These are phyloP conservation scores for Suhomyces ambrosiae DNA, from an alignment of 1,139 yeast genomes.

Conservation along the genomic window DNA sequence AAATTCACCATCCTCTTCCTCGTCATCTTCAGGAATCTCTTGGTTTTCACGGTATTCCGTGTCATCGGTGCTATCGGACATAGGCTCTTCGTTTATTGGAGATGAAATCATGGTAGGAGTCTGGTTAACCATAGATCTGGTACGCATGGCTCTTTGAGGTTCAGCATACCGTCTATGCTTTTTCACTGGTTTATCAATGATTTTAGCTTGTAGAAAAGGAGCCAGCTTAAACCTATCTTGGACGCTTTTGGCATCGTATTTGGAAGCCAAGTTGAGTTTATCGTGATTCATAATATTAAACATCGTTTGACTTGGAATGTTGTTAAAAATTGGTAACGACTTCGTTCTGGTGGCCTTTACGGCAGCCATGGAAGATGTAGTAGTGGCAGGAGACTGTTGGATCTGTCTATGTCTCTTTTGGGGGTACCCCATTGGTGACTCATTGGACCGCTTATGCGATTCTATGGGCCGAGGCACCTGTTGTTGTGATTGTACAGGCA, in stretches of 20 bases:
- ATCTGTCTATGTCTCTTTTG: constrained; percentile 12
- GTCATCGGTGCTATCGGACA: constrained; percentile 35
- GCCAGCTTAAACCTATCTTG: constrained; percentile 53
- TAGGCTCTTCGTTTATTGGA: constrained; percentile 43
- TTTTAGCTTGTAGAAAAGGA: constrained; percentile 46
- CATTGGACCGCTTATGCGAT: constrained; percentile 8
- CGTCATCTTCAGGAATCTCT: constrained; percentile 17
- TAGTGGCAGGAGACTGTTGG: constrained; percentile 6
- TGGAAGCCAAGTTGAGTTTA: constrained; percentile 40
- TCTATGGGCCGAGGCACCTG: constrained; percentile 4
- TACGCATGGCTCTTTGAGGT: constrained; percentile 44
- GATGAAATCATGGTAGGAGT: constrained; percentile 38
- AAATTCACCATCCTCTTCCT: constrained; percentile 19
- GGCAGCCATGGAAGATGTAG: constrained; percentile 32
- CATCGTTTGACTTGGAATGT: constrained; percentile 43
- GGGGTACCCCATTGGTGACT: constrained; percentile 12
- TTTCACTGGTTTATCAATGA: constrained; percentile 39
- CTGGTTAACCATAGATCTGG: constrained; percentile 42
- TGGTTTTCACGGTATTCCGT: constrained; percentile 34
- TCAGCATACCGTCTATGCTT: constrained; percentile 37
- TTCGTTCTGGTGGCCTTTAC: constrained; percentile 66
- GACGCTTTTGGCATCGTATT: constrained; percentile 45
- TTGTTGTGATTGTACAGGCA: constrained; percentile 12
- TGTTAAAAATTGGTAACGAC: constrained; percentile 59
- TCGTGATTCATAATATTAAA: constrained; percentile 48